Percentiles rank a stretch among this genome's conserved stretches.
phyloP scores from a whole-genome alignment of 306 rosid species.

The Cyamopsis tetragonoloba region DNA sequence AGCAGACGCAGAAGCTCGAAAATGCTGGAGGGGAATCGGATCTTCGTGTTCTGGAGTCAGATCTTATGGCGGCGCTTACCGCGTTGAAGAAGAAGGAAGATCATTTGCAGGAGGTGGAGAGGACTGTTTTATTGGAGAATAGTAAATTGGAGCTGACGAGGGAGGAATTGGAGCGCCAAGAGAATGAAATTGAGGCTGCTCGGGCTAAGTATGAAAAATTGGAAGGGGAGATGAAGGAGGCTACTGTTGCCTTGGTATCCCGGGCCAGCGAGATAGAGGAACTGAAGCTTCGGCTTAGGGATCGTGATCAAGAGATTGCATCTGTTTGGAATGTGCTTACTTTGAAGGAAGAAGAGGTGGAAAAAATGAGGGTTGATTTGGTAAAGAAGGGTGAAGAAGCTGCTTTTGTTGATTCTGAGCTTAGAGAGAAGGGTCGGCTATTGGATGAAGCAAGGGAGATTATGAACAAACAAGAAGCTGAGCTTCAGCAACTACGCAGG shows the following conservation, averaged over 20 bases:
- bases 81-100: slow-evolving; percentile 77
- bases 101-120: slow-evolving; percentile 66
- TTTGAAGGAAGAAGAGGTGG: slow-evolving; percentile 65
- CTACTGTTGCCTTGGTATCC: slow-evolving; percentile 54
- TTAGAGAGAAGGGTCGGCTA: slow-evolving; percentile 55
- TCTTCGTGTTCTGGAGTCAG: slow-evolving; percentile 61
- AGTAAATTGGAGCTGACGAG: slow-evolving; percentile 51
- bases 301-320: slow-evolving; percentile 44
- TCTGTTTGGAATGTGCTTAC: slow-evolving; percentile 33
- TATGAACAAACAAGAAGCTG: slow-evolving; percentile 63
- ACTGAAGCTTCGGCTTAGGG: slow-evolving; percentile 56
- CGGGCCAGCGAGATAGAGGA: slow-evolving; percentile 62
- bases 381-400: slow-evolving; percentile 60
- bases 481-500: slow-evolving; percentile 49
- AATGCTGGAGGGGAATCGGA: slow-evolving; percentile 28
- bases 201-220: slow-evolving; percentile 43
- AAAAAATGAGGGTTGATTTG: slow-evolving; percentile 51
- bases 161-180: slow-evolving; percentile 71
- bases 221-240: slow-evolving; percentile 64
- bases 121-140: slow-evolving; percentile 53
- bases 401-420: slow-evolving; percentile 39
- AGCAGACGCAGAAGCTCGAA: slow-evolving; percentile 74
- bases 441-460: slow-evolving; percentile 67
- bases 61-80: slow-evolving; percentile 59
- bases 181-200: slow-evolving; percentile 60